These are phyloP conservation scores for Hydnomerulius pinastri DNA, from an alignment of 768 basidiomycete genomes.

Conservation along the genomic window DNA sequence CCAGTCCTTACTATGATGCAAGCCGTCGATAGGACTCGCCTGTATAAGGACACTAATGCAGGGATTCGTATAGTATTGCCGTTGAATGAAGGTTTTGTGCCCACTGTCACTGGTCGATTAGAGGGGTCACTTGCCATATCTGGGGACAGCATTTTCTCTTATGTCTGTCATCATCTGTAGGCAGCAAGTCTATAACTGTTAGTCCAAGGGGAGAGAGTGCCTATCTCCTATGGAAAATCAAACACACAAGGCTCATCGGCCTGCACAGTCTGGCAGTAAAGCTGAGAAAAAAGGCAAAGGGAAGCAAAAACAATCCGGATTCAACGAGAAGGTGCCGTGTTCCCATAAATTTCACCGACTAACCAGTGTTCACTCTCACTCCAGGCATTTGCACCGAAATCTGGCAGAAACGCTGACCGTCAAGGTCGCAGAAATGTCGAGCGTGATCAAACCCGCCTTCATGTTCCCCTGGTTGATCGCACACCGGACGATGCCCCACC, in stretches of 20 bases:
- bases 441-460: constrained; percentile 89
- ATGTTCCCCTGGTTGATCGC: constrained; percentile 94
- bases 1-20: too few relatives aligned
- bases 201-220: too few relatives aligned
- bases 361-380: constrained; percentile 3
- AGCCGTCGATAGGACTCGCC: too few relatives aligned
- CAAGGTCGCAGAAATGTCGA: constrained; percentile 92
- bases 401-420: constrained; percentile 84
- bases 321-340: constrained; percentile 81
- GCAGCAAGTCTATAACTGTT: background rate
- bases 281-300: constrained; percentile 77
- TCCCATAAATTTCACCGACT: background rate
- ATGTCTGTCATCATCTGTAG: background rate
- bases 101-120: too few relatives aligned
- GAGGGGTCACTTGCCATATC: constrained; percentile 20
- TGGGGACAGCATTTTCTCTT: background rate
- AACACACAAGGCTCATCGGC: constrained; percentile 81
- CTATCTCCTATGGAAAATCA: constrained; percentile 62
- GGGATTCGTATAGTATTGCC: too few relatives aligned
- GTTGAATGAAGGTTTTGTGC: too few relatives aligned
- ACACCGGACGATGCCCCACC: constrained; percentile 92
- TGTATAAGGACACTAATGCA: too few relatives aligned
- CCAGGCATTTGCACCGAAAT: constrained; percentile 89
- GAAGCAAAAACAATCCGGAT: constrained; percentile 71
- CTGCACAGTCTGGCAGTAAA: constrained; percentile 69